phyloP scores from a whole-genome alignment of 2,329 filamentous ascomycete genomes.

The Herpotrichia juniperi region DNA sequence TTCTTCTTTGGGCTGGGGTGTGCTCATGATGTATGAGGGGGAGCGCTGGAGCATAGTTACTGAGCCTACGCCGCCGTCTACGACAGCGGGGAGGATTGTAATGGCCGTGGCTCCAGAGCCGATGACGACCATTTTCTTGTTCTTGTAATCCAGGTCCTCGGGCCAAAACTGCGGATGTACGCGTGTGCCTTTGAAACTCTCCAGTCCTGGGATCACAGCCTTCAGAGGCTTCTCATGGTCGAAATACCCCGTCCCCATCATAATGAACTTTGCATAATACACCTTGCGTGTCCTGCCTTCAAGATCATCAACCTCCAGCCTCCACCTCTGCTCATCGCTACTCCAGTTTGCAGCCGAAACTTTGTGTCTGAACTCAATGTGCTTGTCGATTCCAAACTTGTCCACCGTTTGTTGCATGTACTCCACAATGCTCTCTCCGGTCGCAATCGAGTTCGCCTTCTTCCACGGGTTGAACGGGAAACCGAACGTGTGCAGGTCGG shows the following conservation, averaged over 20 bases:
- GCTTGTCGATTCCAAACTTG: conserved; percentile 53
- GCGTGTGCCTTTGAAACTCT: conserved; percentile 66
- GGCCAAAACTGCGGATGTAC: conserved; percentile 82
- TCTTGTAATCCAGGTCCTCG: conserved; percentile 66
- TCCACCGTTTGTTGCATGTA: conserved; percentile 52
- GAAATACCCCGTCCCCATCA: conserved; percentile 74
- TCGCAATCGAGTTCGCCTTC: conserved; percentile 53
- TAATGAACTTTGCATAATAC: conserved; percentile 56
- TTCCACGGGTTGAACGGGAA: conserved; percentile 76
- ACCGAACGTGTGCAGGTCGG: conserved; percentile 57
- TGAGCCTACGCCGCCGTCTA: conserved; percentile 64
- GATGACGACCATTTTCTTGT: conserved; percentile 74
- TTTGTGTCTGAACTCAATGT: conserved; percentile 52
- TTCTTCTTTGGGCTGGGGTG: conserved; percentile 51
- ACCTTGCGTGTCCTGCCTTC: conserved; percentile 41
- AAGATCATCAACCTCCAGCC: conserved; percentile 45
- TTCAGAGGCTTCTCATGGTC: conserved; percentile 69
- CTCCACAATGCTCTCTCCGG: conserved; percentile 50
- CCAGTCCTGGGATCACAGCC: conserved; percentile 68
- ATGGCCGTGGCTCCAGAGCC: conserved; percentile 81
- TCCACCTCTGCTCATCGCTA: conserved; percentile 57
- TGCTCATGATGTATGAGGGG: conserved; percentile 66
- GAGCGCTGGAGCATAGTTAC: conserved; percentile 84
- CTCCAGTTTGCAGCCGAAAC: conserved; percentile 51
- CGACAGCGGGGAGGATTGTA: conserved; percentile 74